Evolutionary conservation across 495 filamentous ascomycete genomes (phyloP).

Genomic region (Hapsidospora chrysogenum): DNA sequence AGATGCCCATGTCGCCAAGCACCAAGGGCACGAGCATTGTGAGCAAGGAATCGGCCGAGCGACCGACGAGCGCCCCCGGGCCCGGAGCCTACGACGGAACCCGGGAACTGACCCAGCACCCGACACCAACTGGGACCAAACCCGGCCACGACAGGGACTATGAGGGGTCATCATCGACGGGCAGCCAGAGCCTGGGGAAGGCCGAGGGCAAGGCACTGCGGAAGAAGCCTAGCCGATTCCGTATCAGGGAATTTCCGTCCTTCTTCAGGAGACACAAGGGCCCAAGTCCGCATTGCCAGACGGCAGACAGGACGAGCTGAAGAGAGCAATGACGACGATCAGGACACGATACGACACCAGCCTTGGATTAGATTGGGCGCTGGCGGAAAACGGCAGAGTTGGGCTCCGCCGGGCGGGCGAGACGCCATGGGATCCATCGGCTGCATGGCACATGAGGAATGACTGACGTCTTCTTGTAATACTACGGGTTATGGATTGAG

Average conservation of each 20-base stretch:
- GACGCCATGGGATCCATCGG: no score
- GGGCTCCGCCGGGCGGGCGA: no score
- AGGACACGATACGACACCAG: no score
- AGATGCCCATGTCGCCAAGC: conserved; percentile 40
- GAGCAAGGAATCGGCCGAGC: conserved; percentile 30
- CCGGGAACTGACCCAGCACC: no score
- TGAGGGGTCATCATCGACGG: conserved; percentile 10
- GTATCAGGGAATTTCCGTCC: conserved; percentile 25
- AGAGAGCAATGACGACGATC: background rate
- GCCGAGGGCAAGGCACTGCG: conserved; percentile 18
- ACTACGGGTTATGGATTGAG: no score
- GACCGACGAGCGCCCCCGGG: conserved; percentile 19
- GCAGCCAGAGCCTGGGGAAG: conserved; percentile 11
- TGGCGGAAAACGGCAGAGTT: no score
- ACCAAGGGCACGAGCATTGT: conserved; percentile 41
- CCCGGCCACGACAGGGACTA: background rate
- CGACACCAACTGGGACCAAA: background rate
- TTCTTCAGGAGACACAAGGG: conserved; percentile 27
- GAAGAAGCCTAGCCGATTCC: conserved; percentile 30
- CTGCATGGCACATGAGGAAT: no score
- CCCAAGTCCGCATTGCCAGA: conserved; percentile 18
- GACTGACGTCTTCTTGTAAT: no score
- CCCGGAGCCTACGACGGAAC: no score
- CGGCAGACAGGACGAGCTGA: conserved; percentile 12
- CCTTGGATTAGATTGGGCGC: no score